Conservation (phyloP, 2,329 filamentous ascomycete species). For the Phialophora tarda region DNA sequence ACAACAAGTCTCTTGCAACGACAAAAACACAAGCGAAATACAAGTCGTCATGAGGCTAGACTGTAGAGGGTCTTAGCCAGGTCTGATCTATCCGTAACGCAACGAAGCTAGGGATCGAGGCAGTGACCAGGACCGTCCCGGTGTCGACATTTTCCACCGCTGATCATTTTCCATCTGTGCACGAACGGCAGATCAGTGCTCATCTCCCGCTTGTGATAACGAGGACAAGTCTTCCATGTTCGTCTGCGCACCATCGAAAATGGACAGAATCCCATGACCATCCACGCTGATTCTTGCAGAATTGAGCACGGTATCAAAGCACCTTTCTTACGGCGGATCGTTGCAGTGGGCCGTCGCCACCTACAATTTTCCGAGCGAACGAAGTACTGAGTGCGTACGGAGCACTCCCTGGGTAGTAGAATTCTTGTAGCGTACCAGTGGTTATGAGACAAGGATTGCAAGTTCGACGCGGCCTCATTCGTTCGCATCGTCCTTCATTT, state of each 20-base stretch:
- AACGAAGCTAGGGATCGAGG: not conserved
- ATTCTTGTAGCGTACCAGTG: not conserved
- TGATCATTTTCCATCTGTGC: constrained; percentile 13
- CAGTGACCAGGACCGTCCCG: constrained; percentile 3
- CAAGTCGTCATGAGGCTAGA: not conserved
- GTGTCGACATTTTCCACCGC: constrained; percentile 10
- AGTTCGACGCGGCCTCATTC: not conserved
- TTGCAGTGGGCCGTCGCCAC: not conserved
- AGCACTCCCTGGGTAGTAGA: not conserved
- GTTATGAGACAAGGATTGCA: not conserved
- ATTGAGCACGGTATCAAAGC: not conserved
- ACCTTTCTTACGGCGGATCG: not conserved
- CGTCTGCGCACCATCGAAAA: not conserved
- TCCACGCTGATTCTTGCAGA: constrained; percentile 1
- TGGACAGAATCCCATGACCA: not conserved
- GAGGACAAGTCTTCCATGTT: not conserved
- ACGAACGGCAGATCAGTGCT: constrained; percentile 13
- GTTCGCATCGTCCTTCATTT: not conserved
- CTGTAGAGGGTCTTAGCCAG: not conserved
- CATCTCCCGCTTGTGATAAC: constrained; percentile 12
- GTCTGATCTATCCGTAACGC: not conserved
- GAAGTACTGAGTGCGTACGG: not conserved
- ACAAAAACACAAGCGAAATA: not conserved
- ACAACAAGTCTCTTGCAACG: not conserved
- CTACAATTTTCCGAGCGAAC: not conserved